Percentiles rank a stretch among this genome's conserved stretches.
These are phyloP conservation scores for Pholiota adiposa DNA, from an alignment of 1,284 basidiomycete species.

Conservation along the genomic window DNA sequence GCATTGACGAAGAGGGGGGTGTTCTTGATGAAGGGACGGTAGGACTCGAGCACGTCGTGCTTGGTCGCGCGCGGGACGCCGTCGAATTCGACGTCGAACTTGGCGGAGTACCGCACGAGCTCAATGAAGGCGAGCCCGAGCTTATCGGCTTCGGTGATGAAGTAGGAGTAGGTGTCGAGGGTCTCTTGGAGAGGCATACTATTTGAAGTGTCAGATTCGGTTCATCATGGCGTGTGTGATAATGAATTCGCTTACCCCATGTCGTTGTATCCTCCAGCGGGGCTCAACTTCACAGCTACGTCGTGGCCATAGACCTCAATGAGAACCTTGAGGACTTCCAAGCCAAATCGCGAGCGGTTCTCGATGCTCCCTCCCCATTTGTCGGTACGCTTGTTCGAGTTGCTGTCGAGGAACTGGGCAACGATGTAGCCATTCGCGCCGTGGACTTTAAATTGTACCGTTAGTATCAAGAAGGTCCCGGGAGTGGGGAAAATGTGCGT, in stretches of 20 bases:
- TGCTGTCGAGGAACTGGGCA: slow-evolving; percentile 60
- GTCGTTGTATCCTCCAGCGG: slow-evolving; percentile 53
- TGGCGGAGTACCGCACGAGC: slow-evolving; percentile 35
- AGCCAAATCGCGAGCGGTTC: slow-evolving; percentile 57
- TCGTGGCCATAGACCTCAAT: slow-evolving; percentile 53
- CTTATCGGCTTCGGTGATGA: slow-evolving; percentile 42
- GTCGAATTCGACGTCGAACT: slow-evolving; percentile 32
- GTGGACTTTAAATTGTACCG: slow-evolving; percentile 37
- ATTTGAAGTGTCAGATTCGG: neutral
- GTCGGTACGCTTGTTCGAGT: slow-evolving; percentile 62
- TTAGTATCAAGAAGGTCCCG: neutral
- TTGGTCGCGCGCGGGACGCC: slow-evolving; percentile 31
- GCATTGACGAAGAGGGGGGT: slow-evolving; percentile 37
- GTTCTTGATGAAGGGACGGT: slow-evolving; percentile 37
- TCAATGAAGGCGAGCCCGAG: slow-evolving; percentile 41
- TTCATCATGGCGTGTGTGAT: neutral
- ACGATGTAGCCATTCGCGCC: slow-evolving; percentile 55
- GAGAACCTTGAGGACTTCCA: slow-evolving; percentile 53
- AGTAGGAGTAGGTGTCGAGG: slow-evolving; percentile 43
- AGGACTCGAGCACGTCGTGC: slow-evolving; percentile 39
- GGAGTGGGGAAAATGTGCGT: slow-evolving; percentile 12
- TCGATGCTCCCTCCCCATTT: slow-evolving; percentile 62
- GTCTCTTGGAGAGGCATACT: slow-evolving; percentile 50
- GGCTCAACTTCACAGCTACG: slow-evolving; percentile 55
- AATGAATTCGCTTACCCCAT: slow-evolving; percentile 34